Conservation (phyloP, 805 yeast genomes). For the Metschnikowia lachancei region DNA sequence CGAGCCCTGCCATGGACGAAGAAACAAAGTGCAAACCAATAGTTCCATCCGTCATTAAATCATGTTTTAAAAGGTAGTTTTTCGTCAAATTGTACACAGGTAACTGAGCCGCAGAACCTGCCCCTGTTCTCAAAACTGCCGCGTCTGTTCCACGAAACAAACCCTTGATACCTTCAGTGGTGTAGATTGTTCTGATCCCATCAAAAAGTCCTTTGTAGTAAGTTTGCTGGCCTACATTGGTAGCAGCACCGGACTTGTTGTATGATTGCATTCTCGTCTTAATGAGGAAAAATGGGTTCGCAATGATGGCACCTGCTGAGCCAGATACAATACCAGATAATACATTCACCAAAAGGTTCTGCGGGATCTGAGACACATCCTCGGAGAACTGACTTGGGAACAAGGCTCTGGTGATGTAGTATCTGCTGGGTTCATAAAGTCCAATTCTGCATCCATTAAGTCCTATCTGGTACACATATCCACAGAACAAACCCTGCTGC, state of each 20-base stretch:
- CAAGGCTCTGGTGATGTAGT: constrained; percentile 50
- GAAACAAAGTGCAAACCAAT: constrained; percentile 64
- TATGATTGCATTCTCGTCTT: constrained; percentile 97
- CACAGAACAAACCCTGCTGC: constrained; percentile 87
- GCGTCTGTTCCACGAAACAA: constrained; percentile 91
- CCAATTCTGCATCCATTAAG: constrained; percentile 94
- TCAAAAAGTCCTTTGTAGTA: constrained; percentile 68
- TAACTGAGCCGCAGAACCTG: constrained; percentile 92
- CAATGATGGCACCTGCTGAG: constrained; percentile 80
- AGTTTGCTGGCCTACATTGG: constrained; percentile 85
- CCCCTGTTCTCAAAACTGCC: constrained; percentile 89
- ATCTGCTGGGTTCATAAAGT: constrained; percentile 84
- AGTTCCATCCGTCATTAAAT: constrained; percentile 60
- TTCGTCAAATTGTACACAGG: constrained; percentile 86
- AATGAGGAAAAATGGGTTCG: constrained; percentile 88
- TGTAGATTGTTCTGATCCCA: constrained; percentile 63
- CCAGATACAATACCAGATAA: constrained; percentile 82
- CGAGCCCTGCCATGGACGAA: constrained; percentile 78
- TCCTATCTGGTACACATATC: constrained; percentile 86
- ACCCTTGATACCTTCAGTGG: constrained; percentile 72
- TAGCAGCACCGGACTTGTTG: constrained; percentile 42
- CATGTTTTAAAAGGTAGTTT: constrained; percentile 51
- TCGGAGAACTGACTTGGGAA: constrained; percentile 47
- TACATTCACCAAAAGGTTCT: constrained; percentile 57
- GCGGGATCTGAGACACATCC: constrained; percentile 37